Base-by-base conservation (phyloP, 129 eudicot species). In the Lactuca saligna region DNA sequence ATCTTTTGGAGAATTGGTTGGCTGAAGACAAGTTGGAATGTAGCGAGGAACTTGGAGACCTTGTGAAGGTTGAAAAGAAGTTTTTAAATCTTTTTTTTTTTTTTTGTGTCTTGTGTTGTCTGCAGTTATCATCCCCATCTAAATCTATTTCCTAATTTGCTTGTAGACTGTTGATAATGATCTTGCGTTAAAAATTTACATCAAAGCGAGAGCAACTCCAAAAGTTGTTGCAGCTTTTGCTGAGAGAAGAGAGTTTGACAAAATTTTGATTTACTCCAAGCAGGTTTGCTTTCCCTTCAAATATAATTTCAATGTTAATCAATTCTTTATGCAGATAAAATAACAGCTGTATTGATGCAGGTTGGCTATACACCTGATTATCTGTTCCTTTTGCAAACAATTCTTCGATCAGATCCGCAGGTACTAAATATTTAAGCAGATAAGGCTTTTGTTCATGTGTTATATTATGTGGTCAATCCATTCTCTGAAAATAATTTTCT, bases 191-290 rank as follows among this genome's bases (percentile, higher is more conserved):
- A 88, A 88, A 73, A 88, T 91, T 37, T 88, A 83, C 77, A 85
- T 85, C 73, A 91, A 87, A 85, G 97, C 95, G 16, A 84, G 97
- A 73, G 97, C 96, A 75, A 91, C 97, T 32, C 97, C 95, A 33
- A 91, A 91, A 80, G 97, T 91, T 73, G 97, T 91, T 56, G 97
- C 97, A 8, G 97, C 97, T 75, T 91, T 91, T 83, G 97, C 97
- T 32, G 97, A 91, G 85, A 84, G 97, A 55, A 78, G 94, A 79
- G 97, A 91, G 78, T 91, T 91, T 3, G 97, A 91, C 80, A 91
- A 91, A 77, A 91, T 91, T 48, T 81, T 91, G 77, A 84, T 91
- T 60, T 91, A 91, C 74, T 91, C 97, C 17, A 91, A 91, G 79
- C 97, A 91, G 97, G 97, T 86, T 38, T 25, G 31, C 12, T 9